Percentiles rank a stretch among this genome's conserved stretches.
These are phyloP conservation scores for Aspergillus sergii DNA, from an alignment of 2,329 filamentous ascomycete species.

Conservation along the genomic window DNA sequence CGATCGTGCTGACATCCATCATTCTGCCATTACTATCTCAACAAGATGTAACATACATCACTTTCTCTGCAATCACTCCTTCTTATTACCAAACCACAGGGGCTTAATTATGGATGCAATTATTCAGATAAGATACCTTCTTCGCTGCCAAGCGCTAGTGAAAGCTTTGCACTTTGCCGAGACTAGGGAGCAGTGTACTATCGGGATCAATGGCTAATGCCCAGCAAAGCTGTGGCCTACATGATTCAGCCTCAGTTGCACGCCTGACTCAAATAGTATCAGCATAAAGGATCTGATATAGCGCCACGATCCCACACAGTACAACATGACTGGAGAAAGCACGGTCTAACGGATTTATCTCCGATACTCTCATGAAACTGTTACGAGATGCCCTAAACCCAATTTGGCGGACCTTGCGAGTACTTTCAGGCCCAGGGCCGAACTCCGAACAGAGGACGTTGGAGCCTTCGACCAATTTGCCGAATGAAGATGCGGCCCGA, in stretches of 20 bases:
- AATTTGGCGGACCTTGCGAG: conserved; percentile 31
- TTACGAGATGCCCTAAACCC: conserved; percentile 27
- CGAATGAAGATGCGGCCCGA: conserved; percentile 13
- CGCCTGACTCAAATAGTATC: too few relatives aligned
- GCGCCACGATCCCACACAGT: neutral
- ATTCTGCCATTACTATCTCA: neutral
- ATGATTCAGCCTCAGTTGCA: neutral
- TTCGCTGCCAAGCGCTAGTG: neutral
- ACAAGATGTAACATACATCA: neutral
- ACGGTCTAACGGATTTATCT: neutral
- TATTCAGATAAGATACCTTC: neutral
- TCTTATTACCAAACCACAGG: neutral
- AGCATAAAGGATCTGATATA: neutral
- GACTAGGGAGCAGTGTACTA: neutral
- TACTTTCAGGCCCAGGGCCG: neutral
- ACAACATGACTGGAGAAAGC: neutral
- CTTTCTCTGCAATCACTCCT: neutral
- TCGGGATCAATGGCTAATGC: neutral
- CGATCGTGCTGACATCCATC: too few relatives aligned
- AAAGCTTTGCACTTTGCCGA: neutral
- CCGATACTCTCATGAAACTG: conserved; percentile 4
- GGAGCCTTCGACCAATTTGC: neutral
- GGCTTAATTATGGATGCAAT: neutral
- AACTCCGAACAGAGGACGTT: conserved; percentile 2
- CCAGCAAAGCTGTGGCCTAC: neutral